Evolutionary conservation across 306 rosid genomes (phyloP).

Genomic region (Vigna radiata): DNA sequence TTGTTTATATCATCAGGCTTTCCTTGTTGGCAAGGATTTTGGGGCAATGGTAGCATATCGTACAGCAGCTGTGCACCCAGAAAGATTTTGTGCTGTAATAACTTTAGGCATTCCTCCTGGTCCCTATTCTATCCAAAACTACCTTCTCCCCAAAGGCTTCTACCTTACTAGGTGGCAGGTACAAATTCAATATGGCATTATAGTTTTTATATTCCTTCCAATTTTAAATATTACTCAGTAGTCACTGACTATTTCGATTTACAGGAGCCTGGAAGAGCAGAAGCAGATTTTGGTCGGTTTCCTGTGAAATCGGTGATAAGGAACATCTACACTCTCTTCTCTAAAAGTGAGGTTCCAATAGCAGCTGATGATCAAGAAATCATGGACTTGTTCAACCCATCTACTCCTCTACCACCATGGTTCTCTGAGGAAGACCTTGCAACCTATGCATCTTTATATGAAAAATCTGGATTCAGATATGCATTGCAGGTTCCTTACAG

Average conservation of each 20-base stretch:
- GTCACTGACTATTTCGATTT: neutral
- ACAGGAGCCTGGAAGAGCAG: constrained; percentile 64
- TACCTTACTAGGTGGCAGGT: constrained; percentile 63
- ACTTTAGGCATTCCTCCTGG: constrained; percentile 65
- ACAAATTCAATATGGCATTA: neutral
- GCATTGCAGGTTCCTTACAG: constrained; percentile 60
- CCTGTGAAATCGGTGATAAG: constrained; percentile 59
- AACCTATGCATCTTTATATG: constrained; percentile 58
- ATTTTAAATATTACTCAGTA: neutral
- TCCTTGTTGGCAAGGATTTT: constrained; percentile 63
- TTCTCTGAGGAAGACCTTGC: constrained; percentile 62
- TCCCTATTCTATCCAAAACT: constrained; percentile 42
- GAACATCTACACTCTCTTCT: constrained; percentile 64
- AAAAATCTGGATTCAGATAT: constrained; percentile 57
- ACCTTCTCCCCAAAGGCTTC: constrained; percentile 66
- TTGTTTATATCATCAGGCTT: constrained; percentile 50
- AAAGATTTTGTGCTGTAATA: constrained; percentile 52
- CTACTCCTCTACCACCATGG: constrained; percentile 60
- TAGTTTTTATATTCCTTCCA: neutral
- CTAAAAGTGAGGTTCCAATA: constrained; percentile 56
- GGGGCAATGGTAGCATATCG: constrained; percentile 61
- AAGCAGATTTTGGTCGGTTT: constrained; percentile 65
- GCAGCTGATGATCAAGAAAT: constrained; percentile 59
- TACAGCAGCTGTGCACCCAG: constrained; percentile 51
- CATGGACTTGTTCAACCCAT: constrained; percentile 66